Conservation (phyloP, 768 basidiomycete genomes). For the Coprinopsis strossmayeri region DNA sequence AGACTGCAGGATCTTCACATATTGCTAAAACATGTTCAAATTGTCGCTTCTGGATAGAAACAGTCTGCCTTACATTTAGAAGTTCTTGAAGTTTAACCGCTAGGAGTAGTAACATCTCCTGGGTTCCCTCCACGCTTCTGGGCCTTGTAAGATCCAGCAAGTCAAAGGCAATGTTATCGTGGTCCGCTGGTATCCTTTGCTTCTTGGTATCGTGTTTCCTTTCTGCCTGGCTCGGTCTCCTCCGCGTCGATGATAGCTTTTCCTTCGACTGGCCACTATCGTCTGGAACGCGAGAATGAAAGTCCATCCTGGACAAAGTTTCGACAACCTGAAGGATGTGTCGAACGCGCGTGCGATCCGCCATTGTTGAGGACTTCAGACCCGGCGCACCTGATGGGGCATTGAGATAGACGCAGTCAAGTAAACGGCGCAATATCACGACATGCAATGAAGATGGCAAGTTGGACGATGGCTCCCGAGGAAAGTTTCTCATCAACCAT, state of each 20-base stretch:
- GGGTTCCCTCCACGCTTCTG: not conserved
- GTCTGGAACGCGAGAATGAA: too few species aligned
- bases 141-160: not conserved
- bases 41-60: too few species aligned
- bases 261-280: too few species aligned
- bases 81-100: not conserved
- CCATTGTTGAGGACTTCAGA: not conserved
- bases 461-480: not conserved
- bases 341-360: not conserved
- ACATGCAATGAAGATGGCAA: too few species aligned
- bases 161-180: not conserved
- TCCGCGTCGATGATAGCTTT: not conserved
- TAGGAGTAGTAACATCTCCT: not conserved
- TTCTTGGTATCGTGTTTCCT: not conserved
- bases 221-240: not conserved
- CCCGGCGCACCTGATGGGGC: too few species aligned
- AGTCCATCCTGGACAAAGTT: not conserved
- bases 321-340: not conserved
- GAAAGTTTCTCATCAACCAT: not conserved
- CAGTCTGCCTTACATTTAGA: not conserved
- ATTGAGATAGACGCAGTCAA: not conserved
- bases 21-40: too few species aligned
- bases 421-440: not conserved
- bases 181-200: not conserved
- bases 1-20: too few species aligned